Conservation (phyloP, 2,329 filamentous ascomycete species). For the Colletotrichum plurivorum region DNA sequence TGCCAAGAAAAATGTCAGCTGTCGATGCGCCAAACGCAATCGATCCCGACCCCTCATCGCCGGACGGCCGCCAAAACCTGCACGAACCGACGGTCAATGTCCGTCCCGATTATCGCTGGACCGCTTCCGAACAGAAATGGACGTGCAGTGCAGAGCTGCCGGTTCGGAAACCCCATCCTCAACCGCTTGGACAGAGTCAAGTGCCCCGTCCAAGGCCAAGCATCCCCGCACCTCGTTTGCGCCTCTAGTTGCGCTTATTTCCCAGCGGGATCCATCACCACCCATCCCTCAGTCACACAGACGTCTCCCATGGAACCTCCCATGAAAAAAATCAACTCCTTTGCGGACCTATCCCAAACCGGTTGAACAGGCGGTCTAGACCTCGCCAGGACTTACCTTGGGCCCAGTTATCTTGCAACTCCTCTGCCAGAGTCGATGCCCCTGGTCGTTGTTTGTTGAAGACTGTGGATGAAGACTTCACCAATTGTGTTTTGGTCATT, state of each 20-base stretch:
- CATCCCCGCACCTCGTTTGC: slow-evolving; percentile 11
- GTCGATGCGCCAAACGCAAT: slow-evolving; percentile 25
- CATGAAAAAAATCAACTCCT: background rate
- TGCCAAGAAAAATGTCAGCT: slow-evolving; percentile 32
- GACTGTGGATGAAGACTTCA: slow-evolving; percentile 6
- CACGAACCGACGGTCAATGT: slow-evolving; percentile 30
- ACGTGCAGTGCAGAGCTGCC: slow-evolving; percentile 15
- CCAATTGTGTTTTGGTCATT: background rate
- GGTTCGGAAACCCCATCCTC: slow-evolving; percentile 1
- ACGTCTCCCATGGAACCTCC: slow-evolving; percentile 3
- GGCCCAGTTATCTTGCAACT: background rate
- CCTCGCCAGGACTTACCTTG: background rate
- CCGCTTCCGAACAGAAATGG: slow-evolving; percentile 1
- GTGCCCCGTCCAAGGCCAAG: background rate
- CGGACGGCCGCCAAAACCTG: slow-evolving; percentile 19
- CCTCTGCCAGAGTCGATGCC: background rate
- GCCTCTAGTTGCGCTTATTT: background rate
- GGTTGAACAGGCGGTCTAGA: slow-evolving; percentile 1
- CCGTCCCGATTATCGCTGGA: slow-evolving; percentile 7
- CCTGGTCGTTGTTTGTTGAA: background rate
- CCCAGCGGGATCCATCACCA: background rate
- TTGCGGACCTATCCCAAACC: background rate
- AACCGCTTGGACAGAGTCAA: background rate
- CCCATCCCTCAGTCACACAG: background rate
- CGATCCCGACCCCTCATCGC: slow-evolving; percentile 18